A percentile compares a stretch with the other conserved stretches of the same genome.
phyloP scores from a whole-genome alignment of 2,329 filamentous ascomycete species.

The Aspergillus alliaceus region DNA sequence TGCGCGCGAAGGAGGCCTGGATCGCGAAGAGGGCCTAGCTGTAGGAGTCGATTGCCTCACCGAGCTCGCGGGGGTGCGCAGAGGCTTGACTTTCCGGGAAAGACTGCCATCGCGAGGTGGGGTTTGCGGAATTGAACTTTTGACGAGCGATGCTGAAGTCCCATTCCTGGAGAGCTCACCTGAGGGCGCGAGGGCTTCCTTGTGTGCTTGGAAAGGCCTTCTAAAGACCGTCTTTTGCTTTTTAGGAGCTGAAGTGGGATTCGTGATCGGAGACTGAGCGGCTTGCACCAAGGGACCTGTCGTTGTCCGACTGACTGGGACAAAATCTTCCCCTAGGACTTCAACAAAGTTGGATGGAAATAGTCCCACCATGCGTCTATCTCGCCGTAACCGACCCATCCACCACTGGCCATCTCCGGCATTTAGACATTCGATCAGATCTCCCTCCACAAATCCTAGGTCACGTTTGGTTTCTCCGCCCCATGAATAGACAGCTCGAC shows the following conservation, averaged over 20 bases:
- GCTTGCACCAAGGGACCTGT: slow-evolving; percentile 56
- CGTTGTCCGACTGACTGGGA: slow-evolving; percentile 58
- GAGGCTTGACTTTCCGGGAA: slow-evolving; percentile 31
- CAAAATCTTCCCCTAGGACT: slow-evolving; percentile 80
- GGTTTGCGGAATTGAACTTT: slow-evolving; percentile 36
- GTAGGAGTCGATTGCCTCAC: too few relatives aligned
- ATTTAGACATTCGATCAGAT: slow-evolving; percentile 96
- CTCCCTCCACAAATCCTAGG: slow-evolving; percentile 94
- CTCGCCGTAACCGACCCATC: slow-evolving; percentile 87
- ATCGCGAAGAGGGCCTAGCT: too few relatives aligned
- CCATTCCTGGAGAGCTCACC: slow-evolving; percentile 32
- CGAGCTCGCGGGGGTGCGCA: slow-evolving; percentile 39
- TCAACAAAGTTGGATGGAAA: slow-evolving; percentile 98
- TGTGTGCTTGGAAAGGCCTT: slow-evolving; percentile 66
- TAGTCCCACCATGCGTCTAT: slow-evolving; percentile 84
- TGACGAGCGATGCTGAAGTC: slow-evolving; percentile 35
- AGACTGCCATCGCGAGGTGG: slow-evolving; percentile 36
- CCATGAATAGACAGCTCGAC: slow-evolving; percentile 88
- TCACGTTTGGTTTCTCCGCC: slow-evolving; percentile 94
- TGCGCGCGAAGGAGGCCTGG: slow-evolving; percentile 26
- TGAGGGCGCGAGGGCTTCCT: slow-evolving; percentile 45
- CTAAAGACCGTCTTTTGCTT: slow-evolving; percentile 60
- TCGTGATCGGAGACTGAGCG: slow-evolving; percentile 46
- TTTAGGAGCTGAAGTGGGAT: slow-evolving; percentile 54
- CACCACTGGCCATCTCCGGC: slow-evolving; percentile 98